Conservation (phyloP, 768 basidiomycete genomes). For the Suillus americanus region DNA sequence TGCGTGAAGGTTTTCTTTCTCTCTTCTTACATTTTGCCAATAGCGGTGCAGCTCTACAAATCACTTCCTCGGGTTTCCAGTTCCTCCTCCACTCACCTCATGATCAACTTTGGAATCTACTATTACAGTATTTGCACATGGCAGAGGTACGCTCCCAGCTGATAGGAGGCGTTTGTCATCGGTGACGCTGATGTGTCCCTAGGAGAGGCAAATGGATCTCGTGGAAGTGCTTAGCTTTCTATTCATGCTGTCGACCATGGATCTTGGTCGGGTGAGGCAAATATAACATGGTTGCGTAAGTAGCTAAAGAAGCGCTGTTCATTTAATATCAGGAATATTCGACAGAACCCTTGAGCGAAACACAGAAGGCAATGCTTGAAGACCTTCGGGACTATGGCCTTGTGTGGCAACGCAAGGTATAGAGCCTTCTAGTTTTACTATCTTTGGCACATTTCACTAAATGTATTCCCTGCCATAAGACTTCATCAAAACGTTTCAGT, state of each 20-base stretch:
- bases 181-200: slow-evolving; percentile 18
- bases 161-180: slow-evolving; percentile 8
- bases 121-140: slow-evolving; percentile 87
- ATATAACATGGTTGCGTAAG: neutral
- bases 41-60: slow-evolving; percentile 64
- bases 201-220: slow-evolving; percentile 89
- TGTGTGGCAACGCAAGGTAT: slow-evolving; percentile 81
- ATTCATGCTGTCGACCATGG: slow-evolving; percentile 97
- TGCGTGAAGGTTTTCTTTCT: neutral
- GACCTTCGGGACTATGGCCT: slow-evolving; percentile 95
- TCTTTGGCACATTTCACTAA: slow-evolving; percentile 11
- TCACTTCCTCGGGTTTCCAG: slow-evolving; percentile 94
- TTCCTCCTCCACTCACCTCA: slow-evolving; percentile 94
- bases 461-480: slow-evolving; percentile 38
- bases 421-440: slow-evolving; percentile 19
- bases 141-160: slow-evolving; percentile 58
- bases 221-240: slow-evolving; percentile 93
- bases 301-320: neutral
- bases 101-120: slow-evolving; percentile 91
- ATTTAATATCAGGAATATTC: slow-evolving; percentile 74
- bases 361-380: slow-evolving; percentile 83
- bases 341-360: slow-evolving; percentile 72
- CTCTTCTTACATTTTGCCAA: slow-evolving; percentile 4
- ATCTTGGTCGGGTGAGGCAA: slow-evolving; percentile 75
- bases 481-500: slow-evolving; percentile 78